Evolutionary conservation across 2,329 filamentous ascomycete species (phyloP), one percentile per base, ranked within the genome.

Genomic region (Onygenales sp.): DNA sequence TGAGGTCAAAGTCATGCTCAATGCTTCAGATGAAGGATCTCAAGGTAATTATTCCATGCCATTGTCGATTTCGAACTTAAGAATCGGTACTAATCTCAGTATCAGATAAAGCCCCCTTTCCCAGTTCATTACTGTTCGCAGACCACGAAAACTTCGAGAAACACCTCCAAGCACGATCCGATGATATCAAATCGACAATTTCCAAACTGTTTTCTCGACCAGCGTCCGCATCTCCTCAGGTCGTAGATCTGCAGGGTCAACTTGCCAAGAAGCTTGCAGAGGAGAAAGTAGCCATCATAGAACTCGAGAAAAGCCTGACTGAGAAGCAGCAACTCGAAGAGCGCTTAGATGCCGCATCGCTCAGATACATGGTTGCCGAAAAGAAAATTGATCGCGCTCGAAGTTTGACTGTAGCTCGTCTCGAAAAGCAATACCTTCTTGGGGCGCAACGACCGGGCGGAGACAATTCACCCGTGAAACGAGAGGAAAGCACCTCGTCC

Each of bases 341-440:
- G 63, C 86, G 92, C 57, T 77, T 97, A 17, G 92, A 97, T 65
- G 85, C 83, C 36, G 93, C 92, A 13, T 95, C 90, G 4, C 77
- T 95, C 55, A 83, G 93, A 59, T 97, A 95, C 65, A 88, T 97
- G 75, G 88, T 94, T 61, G 93, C 93, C 0, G 93, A 98, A 68
- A 94, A 95, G 74, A 93, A 90, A 67, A 77, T 97, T 51, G 93
- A 98, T 67, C 83, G 93, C 43, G 82, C 86, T 27, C 92, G 88
- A 70, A 98, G 93, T 65, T 75, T 84, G 13, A 90, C 95, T 54
- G 90, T 96, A 1, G 87, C 91, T 57, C 95, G 95, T 67, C 72
- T 98, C 55, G 93, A 97, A 67, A 87, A 89, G 63, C 88, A 95
- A 70, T 90, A 91, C 34, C 81, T 91, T 50, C 80, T 87, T 54